These are phyloP conservation scores for Talaromyces sp. DNA, from an alignment of 2,329 filamentous ascomycete genomes.

Conservation along the genomic window DNA sequence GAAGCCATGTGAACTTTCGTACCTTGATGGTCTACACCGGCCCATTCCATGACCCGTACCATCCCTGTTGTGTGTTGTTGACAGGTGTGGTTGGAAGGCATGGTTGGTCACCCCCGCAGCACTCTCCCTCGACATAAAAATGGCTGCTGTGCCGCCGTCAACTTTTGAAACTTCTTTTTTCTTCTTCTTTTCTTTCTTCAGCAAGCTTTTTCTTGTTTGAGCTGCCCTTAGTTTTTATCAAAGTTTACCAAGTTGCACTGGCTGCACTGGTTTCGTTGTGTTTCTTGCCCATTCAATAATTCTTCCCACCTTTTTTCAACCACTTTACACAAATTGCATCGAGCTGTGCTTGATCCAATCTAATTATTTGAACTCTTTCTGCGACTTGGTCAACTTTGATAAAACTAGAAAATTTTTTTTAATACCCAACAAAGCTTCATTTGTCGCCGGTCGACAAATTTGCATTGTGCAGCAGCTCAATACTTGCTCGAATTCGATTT, in stretches of 20 bases:
- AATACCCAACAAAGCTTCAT: conserved; percentile 13
- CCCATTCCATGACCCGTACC: neutral
- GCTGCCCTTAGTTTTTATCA: conserved; percentile 45
- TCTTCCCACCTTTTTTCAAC: conserved; percentile 9
- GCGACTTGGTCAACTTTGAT: conserved; percentile 16
- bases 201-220: conserved; percentile 56
- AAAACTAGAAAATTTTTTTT: conserved; percentile 14
- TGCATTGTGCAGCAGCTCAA: conserved; percentile 19
- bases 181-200: conserved; percentile 54
- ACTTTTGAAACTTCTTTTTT: conserved; percentile 32
- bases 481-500: conserved; percentile 16
- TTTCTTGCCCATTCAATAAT: conserved; percentile 31
- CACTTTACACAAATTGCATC: conserved; percentile 8
- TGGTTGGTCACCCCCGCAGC: conserved; percentile 18
- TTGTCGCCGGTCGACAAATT: conserved; percentile 22
- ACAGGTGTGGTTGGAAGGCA: conserved; percentile 2
- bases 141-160: conserved; percentile 27
- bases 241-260: conserved; percentile 37
- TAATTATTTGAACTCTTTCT: conserved; percentile 12
- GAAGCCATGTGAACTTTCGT: conserved; percentile 8
- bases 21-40: neutral
- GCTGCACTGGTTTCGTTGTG: conserved; percentile 46
- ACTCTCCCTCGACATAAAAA: conserved; percentile 15
- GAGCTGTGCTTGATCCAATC: conserved; percentile 23
- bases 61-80: neutral